Percentiles rank a stretch among this genome's conserved stretches.
phyloP scores from a whole-genome alignment of 2,329 filamentous ascomycete genomes.

The Aspergillus phoenicis region DNA sequence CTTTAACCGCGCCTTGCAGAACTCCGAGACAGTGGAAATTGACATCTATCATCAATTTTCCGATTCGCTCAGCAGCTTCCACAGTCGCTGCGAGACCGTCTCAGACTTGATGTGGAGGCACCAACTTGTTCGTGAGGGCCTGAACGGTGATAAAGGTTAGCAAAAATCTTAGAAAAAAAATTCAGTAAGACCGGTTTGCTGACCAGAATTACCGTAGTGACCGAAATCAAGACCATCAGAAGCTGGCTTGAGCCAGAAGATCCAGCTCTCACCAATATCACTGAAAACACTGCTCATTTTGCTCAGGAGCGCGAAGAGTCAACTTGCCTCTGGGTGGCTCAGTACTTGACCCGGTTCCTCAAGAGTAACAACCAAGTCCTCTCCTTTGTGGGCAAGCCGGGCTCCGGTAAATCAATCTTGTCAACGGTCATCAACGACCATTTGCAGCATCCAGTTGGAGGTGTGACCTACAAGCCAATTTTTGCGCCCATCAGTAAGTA shows the following conservation, averaged over 20 bases:
- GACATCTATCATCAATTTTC: conserved; percentile 44
- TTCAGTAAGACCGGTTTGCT: too few relatives aligned
- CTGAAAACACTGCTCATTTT: conserved; percentile 47
- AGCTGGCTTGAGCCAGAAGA: conserved; percentile 51
- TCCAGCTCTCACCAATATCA: conserved; percentile 47
- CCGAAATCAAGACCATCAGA: conserved; percentile 34
- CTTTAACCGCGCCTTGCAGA: conserved; percentile 37
- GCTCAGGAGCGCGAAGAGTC: conserved; percentile 51
- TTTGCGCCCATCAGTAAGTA: conserved; percentile 41
- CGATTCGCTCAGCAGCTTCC: conserved; percentile 39
- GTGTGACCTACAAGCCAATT: conserved; percentile 36
- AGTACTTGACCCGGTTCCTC: conserved; percentile 52
- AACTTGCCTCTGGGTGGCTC: conserved; percentile 59
- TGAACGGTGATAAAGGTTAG: conserved; percentile 34
- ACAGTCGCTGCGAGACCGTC: conserved; percentile 37
- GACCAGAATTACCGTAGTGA: conserved; percentile 19
- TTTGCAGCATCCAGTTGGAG: conserved; percentile 41
- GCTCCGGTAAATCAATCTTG: conserved; percentile 43
- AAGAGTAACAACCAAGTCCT: conserved; percentile 49
- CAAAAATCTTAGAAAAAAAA: too few relatives aligned
- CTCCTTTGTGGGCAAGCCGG: conserved; percentile 46
- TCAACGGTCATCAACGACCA: conserved; percentile 44
- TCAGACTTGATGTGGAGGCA: conserved; percentile 46
- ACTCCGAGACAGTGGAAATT: conserved; percentile 32
- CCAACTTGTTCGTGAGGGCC: conserved; percentile 36